Conservation (phyloP, 2,329 filamentous ascomycete genomes). For the Cyanodermella asteris region DNA sequence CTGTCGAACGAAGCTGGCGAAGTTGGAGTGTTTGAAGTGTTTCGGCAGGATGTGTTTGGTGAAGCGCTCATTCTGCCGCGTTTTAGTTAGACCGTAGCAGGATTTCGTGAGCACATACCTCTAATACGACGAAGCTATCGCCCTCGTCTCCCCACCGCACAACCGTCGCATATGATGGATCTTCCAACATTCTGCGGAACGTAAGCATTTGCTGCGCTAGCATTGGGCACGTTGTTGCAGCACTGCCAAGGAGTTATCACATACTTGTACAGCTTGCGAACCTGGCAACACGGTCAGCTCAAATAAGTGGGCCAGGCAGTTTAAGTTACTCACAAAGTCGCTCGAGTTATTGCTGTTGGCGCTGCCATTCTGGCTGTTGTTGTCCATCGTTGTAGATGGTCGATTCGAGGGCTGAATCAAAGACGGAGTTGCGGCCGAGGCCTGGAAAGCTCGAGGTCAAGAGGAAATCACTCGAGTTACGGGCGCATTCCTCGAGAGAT, state of each 20-base stretch:
- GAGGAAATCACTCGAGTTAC: no score
- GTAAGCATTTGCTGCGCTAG: slow-evolving; percentile 12
- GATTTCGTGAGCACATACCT: slow-evolving; percentile 34
- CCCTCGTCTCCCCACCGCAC: slow-evolving; percentile 90
- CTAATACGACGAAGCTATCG: slow-evolving; percentile 89
- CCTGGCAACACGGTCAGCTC: slow-evolving; percentile 29
- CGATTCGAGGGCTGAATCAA: no score
- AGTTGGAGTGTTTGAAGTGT: slow-evolving; percentile 98
- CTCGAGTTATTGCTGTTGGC: slow-evolving; percentile 54
- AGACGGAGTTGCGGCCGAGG: no score
- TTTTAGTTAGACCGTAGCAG: background rate
- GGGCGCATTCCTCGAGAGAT: no score
- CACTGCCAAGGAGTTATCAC: no score
- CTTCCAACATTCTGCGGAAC: slow-evolving; percentile 68
- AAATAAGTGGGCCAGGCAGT: background rate
- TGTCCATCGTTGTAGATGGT: no score
- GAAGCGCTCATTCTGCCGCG: slow-evolving; percentile 74
- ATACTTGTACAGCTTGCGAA: slow-evolving; percentile 97
- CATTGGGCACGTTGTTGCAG: slow-evolving; percentile 1
- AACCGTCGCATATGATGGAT: slow-evolving; percentile 74
- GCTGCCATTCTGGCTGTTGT: slow-evolving; percentile 20
- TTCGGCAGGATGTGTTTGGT: slow-evolving; percentile 93
- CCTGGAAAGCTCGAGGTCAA: no score
- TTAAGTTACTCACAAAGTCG: slow-evolving; percentile 63
- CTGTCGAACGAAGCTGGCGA: slow-evolving; percentile 88